Base-by-base conservation (phyloP, 2,329 filamentous ascomycete species). In the Cercospora berteroae region DNA sequence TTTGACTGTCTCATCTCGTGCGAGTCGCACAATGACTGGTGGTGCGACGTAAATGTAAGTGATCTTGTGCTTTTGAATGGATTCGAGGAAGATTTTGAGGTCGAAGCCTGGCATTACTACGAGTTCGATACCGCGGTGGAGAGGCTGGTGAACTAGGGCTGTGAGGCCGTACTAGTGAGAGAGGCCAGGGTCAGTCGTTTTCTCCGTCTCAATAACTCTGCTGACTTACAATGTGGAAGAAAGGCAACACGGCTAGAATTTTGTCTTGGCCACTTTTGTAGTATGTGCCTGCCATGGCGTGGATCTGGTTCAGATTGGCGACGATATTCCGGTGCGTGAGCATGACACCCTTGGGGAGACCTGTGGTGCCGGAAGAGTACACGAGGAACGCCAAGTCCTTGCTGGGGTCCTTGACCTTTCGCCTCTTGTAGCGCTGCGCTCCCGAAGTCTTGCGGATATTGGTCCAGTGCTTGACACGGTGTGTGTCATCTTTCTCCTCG, bases 311-410 rank as follows among this genome's bases (percentile, higher is more conserved):
- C 0, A 80, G 78, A 78, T 97, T 96, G 67, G 92, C 82, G 10
- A 96, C 86, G 67, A 97, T 89, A 77, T 97, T 97, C 71, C 81
- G 79, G 79, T 98, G 94, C 7, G 88, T 90, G 33, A 97, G 83
- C 86, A 92, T 91, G 13, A 97, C 94, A 16, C 94, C 94, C 79
- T 98, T 98, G 0, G 94, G 94, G 60, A 93, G 82, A 1, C 94
- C 94, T 0, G 94, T 97, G 0, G 94, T 98, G 7, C 94, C 94
- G 7, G 90, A 94, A 60, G 89, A 93, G 79, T 96, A 97, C 0
- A 96, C 92, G 66, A 97, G 80, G 75, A 95, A 96, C 0, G 92
- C 90, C 27, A 95, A 78, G 76, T 96, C 92, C 67, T 87, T 88
- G 60, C 84, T 83, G 0, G 92, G 87, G 25, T 70, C 57, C 55